Conservation (phyloP, 1,284 basidiomycete genomes). For the Irpex rosettiformis region DNA sequence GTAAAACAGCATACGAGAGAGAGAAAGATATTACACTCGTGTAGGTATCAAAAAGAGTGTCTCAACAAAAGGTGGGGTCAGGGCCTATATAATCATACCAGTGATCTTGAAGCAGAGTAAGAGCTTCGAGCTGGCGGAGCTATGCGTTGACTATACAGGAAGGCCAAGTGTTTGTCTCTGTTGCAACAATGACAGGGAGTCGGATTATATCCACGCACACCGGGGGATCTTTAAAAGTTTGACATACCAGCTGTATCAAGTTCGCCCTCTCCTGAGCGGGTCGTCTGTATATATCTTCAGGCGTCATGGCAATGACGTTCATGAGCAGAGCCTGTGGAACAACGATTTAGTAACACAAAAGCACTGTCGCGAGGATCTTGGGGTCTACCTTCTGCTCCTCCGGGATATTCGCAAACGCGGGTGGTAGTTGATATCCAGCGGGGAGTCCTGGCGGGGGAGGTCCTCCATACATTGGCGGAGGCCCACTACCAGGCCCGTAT, state of each 20-base stretch:
- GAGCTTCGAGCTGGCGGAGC: too few relatives aligned
- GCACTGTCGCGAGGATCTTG: too few relatives aligned
- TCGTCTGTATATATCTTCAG: constrained; percentile 62
- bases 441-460: constrained; percentile 10
- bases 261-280: constrained; percentile 59
- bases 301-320: constrained; percentile 65
- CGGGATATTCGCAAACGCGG: constrained; percentile 55
- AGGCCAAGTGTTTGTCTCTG: constrained; percentile 38
- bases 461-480: constrained; percentile 12
- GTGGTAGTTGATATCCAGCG: constrained; percentile 32
- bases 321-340: constrained; percentile 55
- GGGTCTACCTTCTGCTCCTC: constrained; percentile 68
- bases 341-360: constrained; percentile 13
- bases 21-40: too few relatives aligned
- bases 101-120: too few relatives aligned
- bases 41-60: too few relatives aligned
- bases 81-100: too few relatives aligned
- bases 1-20: too few relatives aligned
- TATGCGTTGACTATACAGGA: constrained; percentile 18
- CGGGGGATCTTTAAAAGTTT: too few relatives aligned
- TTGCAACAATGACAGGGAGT: not conserved
- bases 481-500: not conserved
- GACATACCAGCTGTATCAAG: constrained; percentile 63
- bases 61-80: too few relatives aligned
- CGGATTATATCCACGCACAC: too few relatives aligned